Conservation (phyloP, 2,329 filamentous ascomycete genomes). For the Diaporthe citrichinensis region DNA sequence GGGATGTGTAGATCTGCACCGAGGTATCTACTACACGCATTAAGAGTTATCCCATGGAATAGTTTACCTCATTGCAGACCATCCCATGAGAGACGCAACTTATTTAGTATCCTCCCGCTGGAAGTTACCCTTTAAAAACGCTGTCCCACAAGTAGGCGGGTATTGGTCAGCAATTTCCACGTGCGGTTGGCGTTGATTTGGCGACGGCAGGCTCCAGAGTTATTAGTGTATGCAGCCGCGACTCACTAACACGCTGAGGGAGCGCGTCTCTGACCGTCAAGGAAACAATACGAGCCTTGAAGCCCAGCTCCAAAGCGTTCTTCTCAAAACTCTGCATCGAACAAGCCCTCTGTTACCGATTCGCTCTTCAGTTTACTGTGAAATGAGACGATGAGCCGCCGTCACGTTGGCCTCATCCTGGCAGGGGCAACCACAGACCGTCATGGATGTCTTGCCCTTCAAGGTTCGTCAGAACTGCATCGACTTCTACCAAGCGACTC, state of each 20-base stretch:
- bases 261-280: conserved; percentile 27
- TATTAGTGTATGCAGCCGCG: conserved; percentile 1
- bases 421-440: conserved; percentile 39
- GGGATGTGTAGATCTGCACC: not conserved
- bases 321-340: not conserved
- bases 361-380: no score
- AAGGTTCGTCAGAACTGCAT: conserved; percentile 94
- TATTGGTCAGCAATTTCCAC: not conserved
- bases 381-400: conserved; percentile 26
- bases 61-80: not conserved
- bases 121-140: not conserved
- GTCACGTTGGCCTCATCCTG: not conserved
- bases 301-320: not conserved
- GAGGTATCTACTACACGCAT: not conserved
- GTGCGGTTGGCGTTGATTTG: conserved; percentile 4
- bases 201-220: conserved; percentile 6
- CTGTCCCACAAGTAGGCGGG: not conserved
- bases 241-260: conserved; percentile 27
- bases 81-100: not conserved
- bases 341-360: not conserved
- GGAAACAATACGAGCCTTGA: not conserved
- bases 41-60: not conserved
- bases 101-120: not conserved
- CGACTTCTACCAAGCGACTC: conserved; percentile 89
- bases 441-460: conserved; percentile 75